Evolutionary conservation across 495 filamentous ascomycete species (phyloP).

Genomic region (Cryomyces minteri): DNA sequence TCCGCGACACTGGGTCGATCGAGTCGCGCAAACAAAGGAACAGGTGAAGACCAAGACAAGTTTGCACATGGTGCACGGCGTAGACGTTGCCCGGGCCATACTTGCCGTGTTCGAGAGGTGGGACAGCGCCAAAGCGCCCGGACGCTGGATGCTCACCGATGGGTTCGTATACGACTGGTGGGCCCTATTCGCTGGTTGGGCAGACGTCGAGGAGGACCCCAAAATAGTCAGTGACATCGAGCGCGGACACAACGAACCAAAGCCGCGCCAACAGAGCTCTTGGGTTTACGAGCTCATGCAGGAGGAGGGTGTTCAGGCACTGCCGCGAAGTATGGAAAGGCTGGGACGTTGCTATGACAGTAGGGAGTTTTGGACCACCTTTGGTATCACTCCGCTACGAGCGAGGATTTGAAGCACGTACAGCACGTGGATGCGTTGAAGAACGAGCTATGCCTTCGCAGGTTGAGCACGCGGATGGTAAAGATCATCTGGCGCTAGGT

Average conservation of each 20-base stretch:
- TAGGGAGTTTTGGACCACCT: constrained; percentile 35
- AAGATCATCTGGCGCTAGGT: no score
- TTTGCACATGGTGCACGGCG: constrained; percentile 46
- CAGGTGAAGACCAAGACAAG: constrained; percentile 35
- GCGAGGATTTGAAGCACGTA: constrained; percentile 4
- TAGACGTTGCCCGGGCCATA: constrained; percentile 41
- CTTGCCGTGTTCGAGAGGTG: constrained; percentile 25
- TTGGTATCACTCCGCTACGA: constrained; percentile 7
- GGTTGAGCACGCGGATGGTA: no score
- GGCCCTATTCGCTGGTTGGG: constrained; percentile 37
- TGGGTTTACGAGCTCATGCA: constrained; percentile 50
- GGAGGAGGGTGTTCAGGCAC: constrained; percentile 34
- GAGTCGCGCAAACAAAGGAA: constrained; percentile 38
- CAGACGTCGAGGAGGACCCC: constrained; percentile 13
- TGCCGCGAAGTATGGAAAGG: constrained; percentile 35
- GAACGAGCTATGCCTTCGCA: no score
- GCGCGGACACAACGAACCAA: background rate
- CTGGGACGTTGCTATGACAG: constrained; percentile 39
- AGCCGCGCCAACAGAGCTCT: constrained; percentile 24
- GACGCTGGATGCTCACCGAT: constrained; percentile 40
- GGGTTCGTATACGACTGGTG: constrained; percentile 46
- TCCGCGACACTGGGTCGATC: constrained; percentile 34
- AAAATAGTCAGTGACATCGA: constrained; percentile 12
- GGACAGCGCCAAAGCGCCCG: constrained; percentile 11
- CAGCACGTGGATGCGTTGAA: no score